Base-by-base conservation (phyloP, 805 yeast species). In the Metschnikowia vanudenii region DNA sequence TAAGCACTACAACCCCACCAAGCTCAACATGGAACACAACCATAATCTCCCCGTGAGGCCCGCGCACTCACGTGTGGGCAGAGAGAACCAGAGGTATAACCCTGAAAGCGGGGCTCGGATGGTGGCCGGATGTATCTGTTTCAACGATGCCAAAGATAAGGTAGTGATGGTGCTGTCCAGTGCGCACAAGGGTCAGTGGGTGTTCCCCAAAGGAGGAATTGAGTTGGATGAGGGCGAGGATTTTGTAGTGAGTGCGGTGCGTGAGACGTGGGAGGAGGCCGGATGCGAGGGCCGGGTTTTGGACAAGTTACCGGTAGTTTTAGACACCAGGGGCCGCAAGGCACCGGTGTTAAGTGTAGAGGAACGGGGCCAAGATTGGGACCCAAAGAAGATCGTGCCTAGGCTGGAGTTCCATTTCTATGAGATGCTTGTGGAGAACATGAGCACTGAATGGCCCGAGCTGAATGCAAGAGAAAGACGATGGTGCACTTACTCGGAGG, bases 241-340 rank as follows among this genome's bases (percentile, higher is more conserved):
- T 49, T 70, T 54, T 43, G 64, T 61, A 7, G 62, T 67, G 3
- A 69, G 87, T 4, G 97, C 97, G 0, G 70, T 76, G 14, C 74
- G 99, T 49, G 99, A 94, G 62, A 88, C 96, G 0, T 94, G 99
- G 99, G 99, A 94, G 64, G 99, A 94, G 67, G 94, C 96, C 0
- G 99, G 99, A 0, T 87, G 87, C 19, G 78, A 76, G 30, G 96
- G 97, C 7, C 68, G 62, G 14, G 73, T 90, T 3, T 57, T 71
- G 3, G 56, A 60, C 34, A 73, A 74, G 48, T 67, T 92, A 35
- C 95, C 92, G 0, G 71, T 78, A 0, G 83, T 87, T 20, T 78
- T 76, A 39, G 97, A 91, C 51, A 59, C 63, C 37, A 51, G 77
- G 36, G 74, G 73, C 13, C 41, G 52, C 14, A 65, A 65, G 51